phyloP scores from a whole-genome alignment of 2,329 filamentous ascomycete species.

The Diaporthe eres region DNA sequence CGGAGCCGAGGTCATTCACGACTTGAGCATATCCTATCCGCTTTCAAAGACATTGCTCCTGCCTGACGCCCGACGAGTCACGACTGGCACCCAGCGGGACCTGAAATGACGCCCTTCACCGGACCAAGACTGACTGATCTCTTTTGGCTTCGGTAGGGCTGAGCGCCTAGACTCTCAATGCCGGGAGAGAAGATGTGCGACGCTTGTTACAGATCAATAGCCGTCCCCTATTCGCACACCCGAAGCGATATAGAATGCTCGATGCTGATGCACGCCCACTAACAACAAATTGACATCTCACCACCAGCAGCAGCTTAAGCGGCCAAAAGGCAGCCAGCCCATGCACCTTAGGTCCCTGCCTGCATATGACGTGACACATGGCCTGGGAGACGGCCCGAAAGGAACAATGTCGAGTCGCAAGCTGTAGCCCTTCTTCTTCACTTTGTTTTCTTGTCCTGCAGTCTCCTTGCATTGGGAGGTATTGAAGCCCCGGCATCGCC shows the following conservation, averaged over 20 bases:
- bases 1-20: neutral
- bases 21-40: neutral
- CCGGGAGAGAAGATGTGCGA: neutral
- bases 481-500: neutral
- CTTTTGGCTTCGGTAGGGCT: neutral
- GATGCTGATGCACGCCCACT: neutral
- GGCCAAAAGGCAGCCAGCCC: neutral
- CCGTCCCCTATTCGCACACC: neutral
- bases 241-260: neutral
- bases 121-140: neutral
- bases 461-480: neutral
- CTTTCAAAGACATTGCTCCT: neutral
- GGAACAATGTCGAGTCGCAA: neutral
- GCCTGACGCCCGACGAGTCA: neutral
- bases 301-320: neutral
- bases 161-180: neutral
- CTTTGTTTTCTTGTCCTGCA: neutral
- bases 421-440: neutral
- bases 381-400: constrained; percentile 19
- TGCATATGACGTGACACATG: constrained; percentile 5
- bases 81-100: neutral
- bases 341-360: neutral
- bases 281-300: constrained; percentile 10
- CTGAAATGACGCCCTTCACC: neutral
- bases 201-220: neutral